Percentiles rank a stretch among this genome's conserved stretches.
Conservation (phyloP, 1,139 yeast genomes). For the Blastobotrys aristatus region DNA sequence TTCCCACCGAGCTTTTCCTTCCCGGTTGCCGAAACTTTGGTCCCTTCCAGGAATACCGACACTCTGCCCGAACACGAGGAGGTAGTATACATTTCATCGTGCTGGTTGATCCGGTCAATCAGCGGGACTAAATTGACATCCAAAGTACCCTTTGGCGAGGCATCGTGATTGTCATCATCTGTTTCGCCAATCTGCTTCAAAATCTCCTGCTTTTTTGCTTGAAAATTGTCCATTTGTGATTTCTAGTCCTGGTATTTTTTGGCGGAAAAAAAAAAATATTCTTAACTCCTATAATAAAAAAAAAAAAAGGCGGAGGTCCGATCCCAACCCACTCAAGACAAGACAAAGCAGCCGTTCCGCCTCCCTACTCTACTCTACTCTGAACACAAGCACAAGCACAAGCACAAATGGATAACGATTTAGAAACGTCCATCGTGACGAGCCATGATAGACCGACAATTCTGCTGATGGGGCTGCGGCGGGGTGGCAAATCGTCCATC, state of each 20-base stretch:
- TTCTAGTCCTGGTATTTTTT: neutral
- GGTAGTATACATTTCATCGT: slow-evolving; percentile 70
- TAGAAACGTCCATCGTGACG: slow-evolving; percentile 22
- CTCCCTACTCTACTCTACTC: too few relatives aligned
- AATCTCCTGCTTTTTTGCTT: slow-evolving; percentile 61
- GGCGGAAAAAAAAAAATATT: neutral
- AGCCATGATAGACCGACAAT: slow-evolving; percentile 28
- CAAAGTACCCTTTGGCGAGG: slow-evolving; percentile 80
- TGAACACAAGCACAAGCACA: too few relatives aligned
- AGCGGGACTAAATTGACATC: slow-evolving; percentile 70
- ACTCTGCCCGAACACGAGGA: slow-evolving; percentile 87
- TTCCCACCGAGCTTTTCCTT: slow-evolving; percentile 63
- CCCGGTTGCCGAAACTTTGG: slow-evolving; percentile 16
- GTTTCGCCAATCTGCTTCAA: slow-evolving; percentile 46
- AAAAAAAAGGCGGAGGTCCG: neutral
- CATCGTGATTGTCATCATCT: slow-evolving; percentile 47
- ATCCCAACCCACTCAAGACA: neutral
- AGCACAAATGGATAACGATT: slow-evolving; percentile 11
- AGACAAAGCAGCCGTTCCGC: too few relatives aligned
- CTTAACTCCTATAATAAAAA: neutral
- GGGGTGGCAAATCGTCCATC: slow-evolving; percentile 77
- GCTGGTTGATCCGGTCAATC: slow-evolving; percentile 58
- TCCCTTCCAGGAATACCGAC: slow-evolving; percentile 73
- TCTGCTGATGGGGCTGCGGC: slow-evolving; percentile 78
- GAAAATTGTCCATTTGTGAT: slow-evolving; percentile 37